Percentiles rank a stretch among this genome's conserved stretches.
phyloP scores from a whole-genome alignment of 225 moss, liverwort and hornwort species.

The Marchantia polymorpha region DNA sequence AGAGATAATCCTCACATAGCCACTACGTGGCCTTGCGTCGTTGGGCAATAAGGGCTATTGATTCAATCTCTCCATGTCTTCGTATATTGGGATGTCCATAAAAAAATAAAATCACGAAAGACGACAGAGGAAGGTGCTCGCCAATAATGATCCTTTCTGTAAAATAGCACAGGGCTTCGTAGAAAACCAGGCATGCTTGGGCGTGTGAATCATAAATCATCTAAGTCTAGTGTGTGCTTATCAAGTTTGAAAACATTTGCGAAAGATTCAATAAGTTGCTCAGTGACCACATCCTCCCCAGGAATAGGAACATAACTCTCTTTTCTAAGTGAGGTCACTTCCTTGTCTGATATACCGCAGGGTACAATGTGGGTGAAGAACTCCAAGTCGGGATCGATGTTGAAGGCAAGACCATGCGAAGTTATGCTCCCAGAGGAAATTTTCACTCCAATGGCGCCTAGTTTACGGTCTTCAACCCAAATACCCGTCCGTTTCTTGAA shows the following conservation, averaged over 20 bases:
- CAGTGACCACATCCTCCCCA: constrained; percentile 54
- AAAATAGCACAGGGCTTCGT: no score
- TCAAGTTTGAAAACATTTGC: constrained; percentile 59
- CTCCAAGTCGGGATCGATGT: constrained; percentile 63
- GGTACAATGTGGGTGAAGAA: constrained; percentile 75
- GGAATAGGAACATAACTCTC: constrained; percentile 46
- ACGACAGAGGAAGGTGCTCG: no score
- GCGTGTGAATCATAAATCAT: constrained; percentile 16
- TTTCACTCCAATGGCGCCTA: constrained; percentile 85
- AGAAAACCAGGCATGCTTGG: no score
- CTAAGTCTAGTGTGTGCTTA: constrained; percentile 26
- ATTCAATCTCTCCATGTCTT: no score
- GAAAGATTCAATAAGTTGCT: constrained; percentile 81
- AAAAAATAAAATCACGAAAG: no score
- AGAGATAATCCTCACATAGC: no score
- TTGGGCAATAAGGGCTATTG: no score
- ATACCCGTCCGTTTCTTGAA: constrained; percentile 74
- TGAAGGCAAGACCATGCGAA: constrained; percentile 89
- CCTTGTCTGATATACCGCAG: constrained; percentile 81
- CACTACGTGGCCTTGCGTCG: no score
- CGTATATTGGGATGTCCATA: no score
- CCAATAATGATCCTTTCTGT: no score
- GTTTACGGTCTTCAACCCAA: constrained; percentile 83
- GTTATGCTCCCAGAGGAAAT: constrained; percentile 76
- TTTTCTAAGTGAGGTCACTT: constrained; percentile 74